Evolutionary conservation across 1,284 basidiomycete genomes (phyloP), one percentile per base, ranked within the genome.

Genomic region (Trametes versicolor): DNA sequence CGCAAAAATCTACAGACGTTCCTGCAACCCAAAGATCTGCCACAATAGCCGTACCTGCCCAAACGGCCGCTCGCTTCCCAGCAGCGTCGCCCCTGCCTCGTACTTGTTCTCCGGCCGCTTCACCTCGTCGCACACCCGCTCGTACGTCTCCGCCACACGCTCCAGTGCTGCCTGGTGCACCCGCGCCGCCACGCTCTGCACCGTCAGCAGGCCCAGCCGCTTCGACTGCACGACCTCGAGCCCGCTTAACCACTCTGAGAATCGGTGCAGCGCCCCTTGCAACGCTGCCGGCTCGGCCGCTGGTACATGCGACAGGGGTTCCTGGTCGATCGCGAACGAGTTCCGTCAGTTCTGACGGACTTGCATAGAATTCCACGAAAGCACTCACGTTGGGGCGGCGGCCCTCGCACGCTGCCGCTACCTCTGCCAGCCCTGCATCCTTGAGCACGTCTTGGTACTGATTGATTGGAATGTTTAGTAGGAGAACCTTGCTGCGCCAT

Each of bases 51-150:
- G 83, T 43, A 89, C 83, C 74, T 91, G 90, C 58, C 93, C 93
- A 79, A 94, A 94, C 17, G 92, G 92, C 73, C 92, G 78, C 78
- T 92, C 90, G 67, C 91, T 87, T n/a, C 94, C 90, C 47, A 98
- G 78, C 67, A 98, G 75, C n/a, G 95, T 97, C 68, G 90, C 86
- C 13, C 89, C 90, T 48, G 95, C 95, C 78, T 98, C 95, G 75
- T 97, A 98, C 72, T 83, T 85, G 67, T 95, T 95, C 74, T 86
- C 84, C 59, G 88, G 85, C 65, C 87, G 88, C 74, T 87, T 83
- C 17, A 97, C 91, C 66, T 88, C 86, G 41, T 89, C 88, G 71
- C 91, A 94, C 1, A 97, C 79, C 66, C 82, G 76, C 10, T 80
- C 82, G 77, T 98, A 98, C 2, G 89, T 87, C 36, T 79, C 78